Evolutionary conservation across 176 grass and related monocot species (phyloP).

Genomic region (Lolium rigidum): DNA sequence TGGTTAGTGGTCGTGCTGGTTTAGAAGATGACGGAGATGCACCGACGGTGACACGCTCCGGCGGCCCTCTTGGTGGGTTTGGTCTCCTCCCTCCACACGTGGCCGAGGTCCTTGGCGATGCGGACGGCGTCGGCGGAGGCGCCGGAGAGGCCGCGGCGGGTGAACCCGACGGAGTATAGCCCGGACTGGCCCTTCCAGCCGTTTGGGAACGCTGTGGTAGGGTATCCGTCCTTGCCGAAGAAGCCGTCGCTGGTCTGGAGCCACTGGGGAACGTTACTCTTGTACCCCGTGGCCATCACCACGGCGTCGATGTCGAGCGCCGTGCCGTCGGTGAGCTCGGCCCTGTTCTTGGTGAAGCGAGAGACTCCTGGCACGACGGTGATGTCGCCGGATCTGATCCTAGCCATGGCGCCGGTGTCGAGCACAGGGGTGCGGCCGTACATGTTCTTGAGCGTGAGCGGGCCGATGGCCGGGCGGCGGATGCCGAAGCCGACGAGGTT

Average conservation of each 20-base stretch:
- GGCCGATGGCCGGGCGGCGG: constrained; percentile 67
- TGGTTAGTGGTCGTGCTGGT: not conserved
- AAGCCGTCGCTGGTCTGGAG: constrained; percentile 67
- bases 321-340: constrained; percentile 69
- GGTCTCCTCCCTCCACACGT: constrained; percentile 85
- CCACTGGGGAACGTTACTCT: constrained; percentile 82
- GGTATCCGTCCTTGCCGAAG: constrained; percentile 85
- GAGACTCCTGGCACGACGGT: constrained; percentile 58
- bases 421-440: constrained; percentile 79
- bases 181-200: constrained; percentile 71
- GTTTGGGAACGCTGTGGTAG: constrained; percentile 66
- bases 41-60: constrained; percentile 73
- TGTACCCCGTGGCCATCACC: constrained; percentile 85
- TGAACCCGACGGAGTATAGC: constrained; percentile 93
- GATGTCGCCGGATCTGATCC: constrained; percentile 67
- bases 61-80: constrained; percentile 58
- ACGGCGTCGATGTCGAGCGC: constrained; percentile 61
- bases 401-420: constrained; percentile 61
- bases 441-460: constrained; percentile 71
- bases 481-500: constrained; percentile 61
- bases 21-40: constrained; percentile 81
- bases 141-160: constrained; percentile 69
- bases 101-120: constrained; percentile 65
- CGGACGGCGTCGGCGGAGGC: constrained; percentile 78
- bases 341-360: constrained; percentile 43